A percentile compares a stretch with the other conserved stretches of the same genome.
Conservation (phyloP, 2,329 filamentous ascomycete genomes). For the Diplodia seriata region DNA sequence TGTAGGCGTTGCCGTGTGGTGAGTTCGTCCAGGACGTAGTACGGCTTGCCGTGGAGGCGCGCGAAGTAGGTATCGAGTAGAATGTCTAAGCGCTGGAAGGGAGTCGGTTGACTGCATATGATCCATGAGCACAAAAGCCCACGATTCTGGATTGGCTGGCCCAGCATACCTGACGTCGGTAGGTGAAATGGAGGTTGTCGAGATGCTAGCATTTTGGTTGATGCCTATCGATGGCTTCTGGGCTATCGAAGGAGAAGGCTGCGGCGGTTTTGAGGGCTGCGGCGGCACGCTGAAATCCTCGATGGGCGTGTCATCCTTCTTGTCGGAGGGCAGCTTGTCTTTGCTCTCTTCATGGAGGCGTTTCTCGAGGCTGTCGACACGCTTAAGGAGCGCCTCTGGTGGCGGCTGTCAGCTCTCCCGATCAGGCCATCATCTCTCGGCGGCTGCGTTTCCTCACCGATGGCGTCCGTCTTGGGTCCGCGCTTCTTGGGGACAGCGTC, state of each 20-base stretch:
- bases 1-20: constrained; percentile 75
- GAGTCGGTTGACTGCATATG: constrained; percentile 37
- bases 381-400: constrained; percentile 70
- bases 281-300: constrained; percentile 30
- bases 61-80: constrained; percentile 81
- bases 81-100: constrained; percentile 57
- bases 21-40: constrained; percentile 79
- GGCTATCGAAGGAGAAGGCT: constrained; percentile 8
- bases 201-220: constrained; percentile 16
- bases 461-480: constrained; percentile 86
- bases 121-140: not conserved
- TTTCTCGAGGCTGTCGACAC: constrained; percentile 84
- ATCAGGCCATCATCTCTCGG: not conserved
- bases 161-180: constrained; percentile 25
- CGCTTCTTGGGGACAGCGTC: constrained; percentile 90
- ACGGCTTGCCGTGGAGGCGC: constrained; percentile 81
- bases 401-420: not conserved
- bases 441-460: constrained; percentile 60
- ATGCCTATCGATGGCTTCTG: constrained; percentile 24
- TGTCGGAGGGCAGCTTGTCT: constrained; percentile 44
- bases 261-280: constrained; percentile 22
- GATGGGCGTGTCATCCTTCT: constrained; percentile 10
- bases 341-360: constrained; percentile 67
- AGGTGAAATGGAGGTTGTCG: constrained; percentile 26
- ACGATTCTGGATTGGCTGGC: not conserved